Conservation (phyloP, 768 basidiomycete genomes). For the Daedaleopsis nitida region DNA sequence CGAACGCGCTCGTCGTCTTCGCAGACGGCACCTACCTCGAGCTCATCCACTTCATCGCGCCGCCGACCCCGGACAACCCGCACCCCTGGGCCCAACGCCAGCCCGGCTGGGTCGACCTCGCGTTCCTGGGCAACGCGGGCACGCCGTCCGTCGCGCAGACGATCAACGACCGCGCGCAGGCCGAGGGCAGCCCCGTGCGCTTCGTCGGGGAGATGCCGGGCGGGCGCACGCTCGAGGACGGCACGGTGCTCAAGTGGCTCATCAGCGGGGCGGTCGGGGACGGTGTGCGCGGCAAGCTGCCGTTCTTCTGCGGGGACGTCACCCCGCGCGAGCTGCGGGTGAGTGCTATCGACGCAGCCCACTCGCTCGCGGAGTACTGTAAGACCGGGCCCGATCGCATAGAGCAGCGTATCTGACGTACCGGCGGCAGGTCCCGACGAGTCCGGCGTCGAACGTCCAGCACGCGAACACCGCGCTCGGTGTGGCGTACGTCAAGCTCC, state of each 20-base stretch:
- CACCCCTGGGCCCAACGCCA: slow-evolving; percentile 56
- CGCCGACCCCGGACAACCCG: slow-evolving; percentile 45
- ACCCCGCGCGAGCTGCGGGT: slow-evolving; percentile 64
- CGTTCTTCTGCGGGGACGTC: slow-evolving; percentile 78
- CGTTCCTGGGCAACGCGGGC: slow-evolving; percentile 53
- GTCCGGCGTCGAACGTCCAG: slow-evolving; percentile 45
- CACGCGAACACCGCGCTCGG: slow-evolving; percentile 56
- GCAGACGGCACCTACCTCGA: slow-evolving; percentile 66
- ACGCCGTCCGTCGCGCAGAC: slow-evolving; percentile 45
- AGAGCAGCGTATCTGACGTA: no score
- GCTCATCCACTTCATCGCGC: slow-evolving; percentile 65
- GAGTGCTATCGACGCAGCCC: slow-evolving; percentile 22
- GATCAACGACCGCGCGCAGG: slow-evolving; percentile 54
- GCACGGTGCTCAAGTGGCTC: slow-evolving; percentile 58
- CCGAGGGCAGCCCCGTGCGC: slow-evolving; percentile 38
- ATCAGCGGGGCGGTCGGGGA: slow-evolving; percentile 42
- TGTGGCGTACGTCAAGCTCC: slow-evolving; percentile 50
- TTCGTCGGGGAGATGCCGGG: slow-evolving; percentile 52
- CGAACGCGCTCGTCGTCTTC: slow-evolving; percentile 68
- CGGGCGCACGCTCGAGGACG: slow-evolving; percentile 59
- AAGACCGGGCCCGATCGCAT: no score
- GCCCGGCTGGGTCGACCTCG: slow-evolving; percentile 70
- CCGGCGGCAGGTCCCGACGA: slow-evolving; percentile 47
- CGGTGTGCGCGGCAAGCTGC: slow-evolving; percentile 38
- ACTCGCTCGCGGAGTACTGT: no score